A percentile compares a stretch with the other conserved stretches of the same genome.
Conservation (phyloP, 2,329 filamentous ascomycete genomes). For the Anthostomella pinea region DNA sequence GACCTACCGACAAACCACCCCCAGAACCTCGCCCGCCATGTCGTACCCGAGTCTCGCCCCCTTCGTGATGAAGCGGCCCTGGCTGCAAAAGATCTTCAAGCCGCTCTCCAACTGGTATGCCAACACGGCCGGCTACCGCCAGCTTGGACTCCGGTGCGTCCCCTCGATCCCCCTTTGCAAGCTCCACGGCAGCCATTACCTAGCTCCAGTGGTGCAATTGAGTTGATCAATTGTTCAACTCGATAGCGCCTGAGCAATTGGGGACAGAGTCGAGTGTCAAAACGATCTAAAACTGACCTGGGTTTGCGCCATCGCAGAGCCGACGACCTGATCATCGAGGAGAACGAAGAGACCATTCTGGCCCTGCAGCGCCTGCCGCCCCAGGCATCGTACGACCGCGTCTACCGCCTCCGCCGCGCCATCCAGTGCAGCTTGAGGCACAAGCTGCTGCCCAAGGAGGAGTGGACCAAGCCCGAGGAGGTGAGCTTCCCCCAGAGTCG, state of each 20-base stretch:
- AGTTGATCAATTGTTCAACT: background rate
- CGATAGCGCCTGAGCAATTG: background rate
- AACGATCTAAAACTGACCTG: slow-evolving; percentile 8
- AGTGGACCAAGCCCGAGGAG: slow-evolving; percentile 59
- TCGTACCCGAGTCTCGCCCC: slow-evolving; percentile 71
- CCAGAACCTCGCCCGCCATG: slow-evolving; percentile 36
- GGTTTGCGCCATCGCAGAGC: slow-evolving; percentile 53
- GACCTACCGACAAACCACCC: slow-evolving; percentile 19
- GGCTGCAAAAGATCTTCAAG: slow-evolving; percentile 74
- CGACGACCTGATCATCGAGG: slow-evolving; percentile 94
- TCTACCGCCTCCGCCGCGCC: slow-evolving; percentile 94
- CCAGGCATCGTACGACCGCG: slow-evolving; percentile 92
- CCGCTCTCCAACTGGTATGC: slow-evolving; percentile 86
- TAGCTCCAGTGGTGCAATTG: too few relatives aligned
- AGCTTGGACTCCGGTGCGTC: slow-evolving; percentile 81
- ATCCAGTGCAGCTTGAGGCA: slow-evolving; percentile 71
- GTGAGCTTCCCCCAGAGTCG: slow-evolving; percentile 35
- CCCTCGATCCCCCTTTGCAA: background rate
- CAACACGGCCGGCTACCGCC: slow-evolving; percentile 86
- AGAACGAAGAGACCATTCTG: slow-evolving; percentile 80
- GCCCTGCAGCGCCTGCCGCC: slow-evolving; percentile 87
- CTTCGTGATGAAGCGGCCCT: slow-evolving; percentile 79
- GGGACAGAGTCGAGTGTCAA: background rate
- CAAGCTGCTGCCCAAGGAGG: slow-evolving; percentile 60
- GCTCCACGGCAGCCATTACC: too few relatives aligned